These are phyloP conservation scores for Oryza meridionalis DNA, from an alignment of 176 grass and related monocot genomes.

Conservation along the genomic window DNA sequence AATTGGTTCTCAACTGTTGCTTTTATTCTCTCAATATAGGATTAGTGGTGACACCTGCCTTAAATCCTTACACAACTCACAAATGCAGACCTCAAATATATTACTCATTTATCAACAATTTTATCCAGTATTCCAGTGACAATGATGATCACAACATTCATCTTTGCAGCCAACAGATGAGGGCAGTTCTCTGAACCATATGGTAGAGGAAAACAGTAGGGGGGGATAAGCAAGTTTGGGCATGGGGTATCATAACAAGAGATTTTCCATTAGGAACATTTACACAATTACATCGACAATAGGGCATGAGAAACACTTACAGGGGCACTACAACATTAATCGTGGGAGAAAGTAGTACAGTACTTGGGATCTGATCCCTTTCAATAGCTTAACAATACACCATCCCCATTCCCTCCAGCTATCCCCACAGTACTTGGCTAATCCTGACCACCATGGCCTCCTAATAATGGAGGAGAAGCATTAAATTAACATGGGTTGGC, in stretches of 20 bases:
- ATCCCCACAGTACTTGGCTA: slow-evolving; percentile 29
- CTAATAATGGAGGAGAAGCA: slow-evolving; percentile 29
- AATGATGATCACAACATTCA: background rate
- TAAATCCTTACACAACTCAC: background rate
- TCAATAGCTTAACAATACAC: slow-evolving; percentile 45
- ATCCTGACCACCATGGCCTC: slow-evolving; percentile 17
- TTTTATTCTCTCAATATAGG: slow-evolving; percentile 30
- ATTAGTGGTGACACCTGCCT: background rate
- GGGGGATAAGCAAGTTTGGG: background rate
- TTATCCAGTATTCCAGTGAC: background rate
- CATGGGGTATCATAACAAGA: slow-evolving; percentile 25
- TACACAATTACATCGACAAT: slow-evolving; percentile 44
- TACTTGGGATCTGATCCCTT: slow-evolving; percentile 37
- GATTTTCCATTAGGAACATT: slow-evolving; percentile 41
- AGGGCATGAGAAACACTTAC: slow-evolving; percentile 43
- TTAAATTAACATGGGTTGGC: slow-evolving; percentile 49
- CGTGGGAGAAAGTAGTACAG: slow-evolving; percentile 35
- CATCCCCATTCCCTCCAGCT: slow-evolving; percentile 27
- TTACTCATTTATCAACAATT: background rate
- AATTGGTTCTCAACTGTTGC: slow-evolving; percentile 12
- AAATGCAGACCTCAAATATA: background rate
- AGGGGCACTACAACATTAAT: slow-evolving; percentile 41
- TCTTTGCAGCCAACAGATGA: background rate
- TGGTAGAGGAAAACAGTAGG: background rate
- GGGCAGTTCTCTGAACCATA: background rate